Percentiles rank a stretch among this genome's conserved stretches.
Conservation (phyloP, 495 filamentous ascomycete genomes). For the Pyrenopolyporus hunteri region DNA sequence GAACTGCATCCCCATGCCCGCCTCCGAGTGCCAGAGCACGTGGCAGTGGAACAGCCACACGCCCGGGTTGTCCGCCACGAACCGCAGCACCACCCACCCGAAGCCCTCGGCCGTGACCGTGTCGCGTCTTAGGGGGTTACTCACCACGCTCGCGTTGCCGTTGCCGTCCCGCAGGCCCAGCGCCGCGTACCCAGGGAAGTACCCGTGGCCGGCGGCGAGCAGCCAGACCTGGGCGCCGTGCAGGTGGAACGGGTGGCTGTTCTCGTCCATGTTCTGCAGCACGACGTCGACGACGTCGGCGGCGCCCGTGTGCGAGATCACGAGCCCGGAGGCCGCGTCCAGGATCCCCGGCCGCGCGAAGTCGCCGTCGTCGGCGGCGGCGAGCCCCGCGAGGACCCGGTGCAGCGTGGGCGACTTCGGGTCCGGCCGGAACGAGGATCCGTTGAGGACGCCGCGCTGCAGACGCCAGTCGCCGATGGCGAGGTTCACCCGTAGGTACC, state of each 20-base stretch:
- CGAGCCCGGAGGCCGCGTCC: slow-evolving; percentile 53
- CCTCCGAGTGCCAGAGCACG: slow-evolving; percentile 64
- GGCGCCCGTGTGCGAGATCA: slow-evolving; percentile 46
- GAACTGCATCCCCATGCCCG: slow-evolving; percentile 67
- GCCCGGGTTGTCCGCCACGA: slow-evolving; percentile 56
- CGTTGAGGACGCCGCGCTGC: slow-evolving; percentile 61
- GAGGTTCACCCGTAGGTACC: slow-evolving; percentile 58
- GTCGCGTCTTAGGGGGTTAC: slow-evolving; percentile 46
- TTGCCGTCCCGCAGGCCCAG: slow-evolving; percentile 35
- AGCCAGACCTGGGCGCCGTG: slow-evolving; percentile 69
- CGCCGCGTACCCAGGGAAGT: slow-evolving; percentile 51
- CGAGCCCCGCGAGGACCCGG: slow-evolving; percentile 54
- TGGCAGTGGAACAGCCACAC: slow-evolving; percentile 64
- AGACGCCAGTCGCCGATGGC: slow-evolving; percentile 62
- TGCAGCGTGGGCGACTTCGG: slow-evolving; percentile 51
- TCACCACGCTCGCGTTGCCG: slow-evolving; percentile 25
- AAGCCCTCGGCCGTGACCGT: slow-evolving; percentile 49
- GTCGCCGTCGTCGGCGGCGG: slow-evolving; percentile 46
- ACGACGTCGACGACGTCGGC: slow-evolving; percentile 65
- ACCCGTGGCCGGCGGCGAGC: slow-evolving; percentile 59
- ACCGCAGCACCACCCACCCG: slow-evolving; percentile 51
- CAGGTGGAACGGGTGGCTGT: slow-evolving; percentile 69
- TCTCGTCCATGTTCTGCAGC: slow-evolving; percentile 67
- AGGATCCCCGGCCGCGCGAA: slow-evolving; percentile 56
- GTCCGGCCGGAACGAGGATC: slow-evolving; percentile 58